phyloP scores from a whole-genome alignment of 805 yeast genomes.

The Zygotorulaspora chibaensis region DNA sequence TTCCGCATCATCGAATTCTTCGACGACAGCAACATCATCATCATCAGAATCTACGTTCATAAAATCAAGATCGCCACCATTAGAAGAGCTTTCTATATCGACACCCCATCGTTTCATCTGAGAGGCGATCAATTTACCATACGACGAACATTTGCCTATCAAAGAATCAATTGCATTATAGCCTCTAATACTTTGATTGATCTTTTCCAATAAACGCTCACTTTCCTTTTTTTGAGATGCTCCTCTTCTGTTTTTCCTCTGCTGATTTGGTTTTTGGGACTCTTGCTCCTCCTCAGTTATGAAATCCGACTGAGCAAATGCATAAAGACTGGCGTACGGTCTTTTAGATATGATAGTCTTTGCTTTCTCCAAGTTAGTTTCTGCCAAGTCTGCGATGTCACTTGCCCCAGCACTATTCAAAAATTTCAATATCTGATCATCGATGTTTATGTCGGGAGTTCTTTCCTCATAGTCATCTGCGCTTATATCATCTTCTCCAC shows the following conservation, averaged over 20 bases:
- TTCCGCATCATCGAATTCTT: conserved; percentile 32
- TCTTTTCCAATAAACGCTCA: conserved; percentile 65
- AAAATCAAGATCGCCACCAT: conserved; percentile 34
- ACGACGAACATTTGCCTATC: conserved; percentile 73
- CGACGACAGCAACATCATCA: conserved; percentile 29
- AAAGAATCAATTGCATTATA: conserved; percentile 94
- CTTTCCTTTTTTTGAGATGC: conserved; percentile 58
- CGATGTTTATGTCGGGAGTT: conserved; percentile 42
- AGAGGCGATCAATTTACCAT: conserved; percentile 63
- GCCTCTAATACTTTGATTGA: conserved; percentile 70
- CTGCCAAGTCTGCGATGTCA: conserved; percentile 78
- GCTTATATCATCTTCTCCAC: conserved; percentile 43
- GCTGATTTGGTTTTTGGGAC: conserved; percentile 20
- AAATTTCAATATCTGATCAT: conserved; percentile 65
- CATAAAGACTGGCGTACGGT: conserved; percentile 61
- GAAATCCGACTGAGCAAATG: conserved; percentile 56
- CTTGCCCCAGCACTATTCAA: conserved; percentile 70
- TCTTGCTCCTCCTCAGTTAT: conserved; percentile 33
- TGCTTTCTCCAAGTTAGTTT: conserved; percentile 64
- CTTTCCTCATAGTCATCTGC: conserved; percentile 33
- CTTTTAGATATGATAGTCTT: conserved; percentile 57
- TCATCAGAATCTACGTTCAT: conserved; percentile 33
- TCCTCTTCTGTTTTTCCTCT: conserved; percentile 37
- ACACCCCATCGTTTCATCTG: conserved; percentile 89
- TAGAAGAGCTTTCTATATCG: conserved; percentile 55